Conservation (phyloP, 1,139 yeast genomes). For the Nadsonia starkeyi-henricii region DNA sequence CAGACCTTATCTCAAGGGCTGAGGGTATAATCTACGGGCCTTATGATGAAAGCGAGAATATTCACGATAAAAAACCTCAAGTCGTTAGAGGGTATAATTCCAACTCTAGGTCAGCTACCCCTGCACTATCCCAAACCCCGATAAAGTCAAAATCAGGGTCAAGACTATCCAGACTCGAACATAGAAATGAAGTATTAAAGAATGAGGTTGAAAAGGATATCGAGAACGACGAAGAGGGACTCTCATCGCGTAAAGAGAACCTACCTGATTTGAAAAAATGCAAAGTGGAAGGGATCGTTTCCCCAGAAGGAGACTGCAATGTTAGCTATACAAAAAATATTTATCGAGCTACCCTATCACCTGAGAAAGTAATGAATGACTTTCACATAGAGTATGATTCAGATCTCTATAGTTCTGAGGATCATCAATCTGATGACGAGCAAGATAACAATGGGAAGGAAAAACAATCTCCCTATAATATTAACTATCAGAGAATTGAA, state of each 20-base stretch:
- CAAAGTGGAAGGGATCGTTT: background rate
- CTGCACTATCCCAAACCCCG: too few species aligned
- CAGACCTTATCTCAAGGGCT: background rate
- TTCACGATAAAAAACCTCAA: too few species aligned
- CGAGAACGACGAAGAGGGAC: background rate
- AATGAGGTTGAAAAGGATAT: background rate
- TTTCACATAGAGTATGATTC: background rate
- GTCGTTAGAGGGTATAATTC: too few species aligned
- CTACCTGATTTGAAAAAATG: background rate
- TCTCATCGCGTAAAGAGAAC: too few species aligned
- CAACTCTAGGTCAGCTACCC: too few species aligned
- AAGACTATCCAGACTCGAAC: too few species aligned
- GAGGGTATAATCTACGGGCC: background rate
- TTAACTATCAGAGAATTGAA: too few species aligned
- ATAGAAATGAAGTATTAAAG: too few species aligned
- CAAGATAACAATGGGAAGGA: background rate
- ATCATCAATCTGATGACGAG: background rate
- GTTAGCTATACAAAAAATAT: background rate
- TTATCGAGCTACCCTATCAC: background rate
- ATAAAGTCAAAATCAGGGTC: too few species aligned
- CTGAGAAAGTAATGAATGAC: background rate
- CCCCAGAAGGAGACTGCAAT: background rate
- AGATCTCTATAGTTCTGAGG: background rate
- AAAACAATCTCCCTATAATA: background rate
- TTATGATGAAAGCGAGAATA: too few species aligned